A percentile compares a stretch with the other conserved stretches of the same genome.
phyloP scores from a whole-genome alignment of 75 land plant genomes.

The Pseudotsuga menziesii region DNA sequence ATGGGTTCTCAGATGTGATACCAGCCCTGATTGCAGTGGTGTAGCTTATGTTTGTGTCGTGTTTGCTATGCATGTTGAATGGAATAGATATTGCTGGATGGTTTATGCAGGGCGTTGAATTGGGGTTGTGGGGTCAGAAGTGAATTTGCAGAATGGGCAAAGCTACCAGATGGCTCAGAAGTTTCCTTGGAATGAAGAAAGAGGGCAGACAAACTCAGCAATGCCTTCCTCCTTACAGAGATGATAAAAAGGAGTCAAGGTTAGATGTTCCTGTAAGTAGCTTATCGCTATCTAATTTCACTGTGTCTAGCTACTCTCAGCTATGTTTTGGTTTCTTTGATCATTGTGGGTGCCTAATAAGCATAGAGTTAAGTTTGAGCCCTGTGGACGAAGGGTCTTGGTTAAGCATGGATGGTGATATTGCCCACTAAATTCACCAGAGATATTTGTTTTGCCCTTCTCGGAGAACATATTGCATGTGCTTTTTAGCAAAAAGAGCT shows the following conservation, averaged over 20 bases:
- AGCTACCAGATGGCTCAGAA: constrained; percentile 41
- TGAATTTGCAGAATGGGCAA: constrained; percentile 35
- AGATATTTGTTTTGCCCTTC: no score
- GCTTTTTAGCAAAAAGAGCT: no score
- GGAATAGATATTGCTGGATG: background rate
- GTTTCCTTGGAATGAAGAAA: constrained; percentile 39
- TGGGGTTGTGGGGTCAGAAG: background rate
- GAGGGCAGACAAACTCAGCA: constrained; percentile 2
- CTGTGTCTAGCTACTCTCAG: background rate
- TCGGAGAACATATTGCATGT: no score
- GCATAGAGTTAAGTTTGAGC: background rate
- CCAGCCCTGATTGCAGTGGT: background rate
- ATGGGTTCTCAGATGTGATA: background rate
- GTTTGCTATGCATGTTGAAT: background rate
- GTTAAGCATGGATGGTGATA: background rate
- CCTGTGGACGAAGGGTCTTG: no score
- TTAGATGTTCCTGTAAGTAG: constrained; percentile 6
- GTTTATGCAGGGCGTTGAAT: constrained; percentile 12
- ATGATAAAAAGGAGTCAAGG: background rate
- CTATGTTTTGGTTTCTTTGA: background rate
- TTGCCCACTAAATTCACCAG: background rate
- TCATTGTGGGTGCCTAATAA: background rate
- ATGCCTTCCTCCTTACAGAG: background rate
- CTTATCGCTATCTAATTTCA: background rate
- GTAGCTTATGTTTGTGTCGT: background rate